Evolutionary conservation across 208 protist genomes (phyloP).

Genomic region (Acanthamoeba healyi): DNA sequence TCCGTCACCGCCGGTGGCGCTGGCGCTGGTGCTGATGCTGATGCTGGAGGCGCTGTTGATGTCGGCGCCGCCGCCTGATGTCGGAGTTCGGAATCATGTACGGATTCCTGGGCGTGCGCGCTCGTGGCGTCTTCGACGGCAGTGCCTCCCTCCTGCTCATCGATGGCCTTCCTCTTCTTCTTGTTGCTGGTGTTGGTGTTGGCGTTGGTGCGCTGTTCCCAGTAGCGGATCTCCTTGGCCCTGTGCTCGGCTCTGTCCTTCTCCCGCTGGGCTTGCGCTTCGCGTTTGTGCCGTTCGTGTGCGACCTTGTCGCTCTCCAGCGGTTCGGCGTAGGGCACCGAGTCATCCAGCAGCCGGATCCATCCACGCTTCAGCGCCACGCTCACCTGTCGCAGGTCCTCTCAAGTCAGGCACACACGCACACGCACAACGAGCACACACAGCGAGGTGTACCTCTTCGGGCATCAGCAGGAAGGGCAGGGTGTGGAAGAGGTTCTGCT

Average conservation of each 20-base stretch:
- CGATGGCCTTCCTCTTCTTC: background rate
- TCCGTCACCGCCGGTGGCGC: too few relatives aligned
- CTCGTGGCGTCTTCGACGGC: background rate
- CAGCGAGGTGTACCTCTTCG: constrained; percentile 9
- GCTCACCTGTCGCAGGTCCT: constrained; percentile 6
- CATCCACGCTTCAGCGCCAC: constrained; percentile 12
- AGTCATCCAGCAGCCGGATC: constrained; percentile 21
- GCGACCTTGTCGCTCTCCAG: background rate
- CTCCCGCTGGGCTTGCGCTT: constrained; percentile 1
- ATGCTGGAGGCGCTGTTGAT: background rate
- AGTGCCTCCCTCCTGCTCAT: background rate
- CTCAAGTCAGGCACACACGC: background rate
- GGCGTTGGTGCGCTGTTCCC: background rate
- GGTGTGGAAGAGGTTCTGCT: constrained; percentile 15
- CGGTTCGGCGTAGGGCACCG: constrained; percentile 4
- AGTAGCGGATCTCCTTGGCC: constrained; percentile 4
- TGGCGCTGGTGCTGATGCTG: background rate
- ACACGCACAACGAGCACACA: too few relatives aligned
- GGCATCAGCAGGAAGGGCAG: constrained; percentile 13
- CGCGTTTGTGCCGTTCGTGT: background rate
- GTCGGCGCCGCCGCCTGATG: background rate
- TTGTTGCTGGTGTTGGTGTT: background rate
- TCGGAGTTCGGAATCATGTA: background rate
- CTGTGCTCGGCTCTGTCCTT: background rate
- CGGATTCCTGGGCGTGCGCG: background rate